These are phyloP conservation scores for Pseudogymnoascus sp. DNA, from an alignment of 2,329 filamentous ascomycete species.

Conservation along the genomic window DNA sequence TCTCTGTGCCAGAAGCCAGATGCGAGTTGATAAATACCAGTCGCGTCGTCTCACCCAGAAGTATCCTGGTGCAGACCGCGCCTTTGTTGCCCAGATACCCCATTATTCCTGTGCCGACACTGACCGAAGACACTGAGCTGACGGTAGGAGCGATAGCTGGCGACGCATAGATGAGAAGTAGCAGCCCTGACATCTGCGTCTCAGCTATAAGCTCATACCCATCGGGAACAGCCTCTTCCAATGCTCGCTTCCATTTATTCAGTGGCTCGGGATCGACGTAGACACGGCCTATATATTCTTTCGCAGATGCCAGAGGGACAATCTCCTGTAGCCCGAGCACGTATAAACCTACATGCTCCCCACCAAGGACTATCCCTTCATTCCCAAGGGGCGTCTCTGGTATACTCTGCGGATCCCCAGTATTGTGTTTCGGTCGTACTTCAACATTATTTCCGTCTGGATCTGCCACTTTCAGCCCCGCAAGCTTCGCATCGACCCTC, in stretches of 20 bases:
- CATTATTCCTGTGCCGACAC: constrained; percentile 80
- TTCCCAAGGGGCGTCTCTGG: constrained; percentile 28
- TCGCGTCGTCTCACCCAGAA: constrained; percentile 82
- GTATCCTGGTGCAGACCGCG: constrained; percentile 69
- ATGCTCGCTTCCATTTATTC: constrained; percentile 71
- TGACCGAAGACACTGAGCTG: constrained; percentile 71
- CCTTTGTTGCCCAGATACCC: constrained; percentile 97
- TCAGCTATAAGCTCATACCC: constrained; percentile 71
- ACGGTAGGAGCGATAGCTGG: constrained; percentile 66
- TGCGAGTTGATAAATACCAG: constrained; percentile 89
- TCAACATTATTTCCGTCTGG: constrained; percentile 31
- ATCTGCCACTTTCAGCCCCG: constrained; percentile 40
- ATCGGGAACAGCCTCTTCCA: constrained; percentile 64
- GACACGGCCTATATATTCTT: constrained; percentile 63
- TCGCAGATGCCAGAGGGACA: constrained; percentile 71
- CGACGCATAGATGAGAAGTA: constrained; percentile 79
- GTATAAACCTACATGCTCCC: constrained; percentile 76
- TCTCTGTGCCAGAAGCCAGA: constrained; percentile 77
- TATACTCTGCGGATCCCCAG: constrained; percentile 16
- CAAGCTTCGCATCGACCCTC: constrained; percentile 57
- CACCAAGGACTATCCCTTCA: constrained; percentile 38
- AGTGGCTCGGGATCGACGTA: constrained; percentile 66
- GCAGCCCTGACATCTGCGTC: constrained; percentile 78
- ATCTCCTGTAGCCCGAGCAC: constrained; percentile 88
- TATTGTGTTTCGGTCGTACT: constrained; percentile 34